These are phyloP conservation scores for Exserohilum rostratum DNA, from an alignment of 2,329 filamentous ascomycete genomes.

Conservation along the genomic window DNA sequence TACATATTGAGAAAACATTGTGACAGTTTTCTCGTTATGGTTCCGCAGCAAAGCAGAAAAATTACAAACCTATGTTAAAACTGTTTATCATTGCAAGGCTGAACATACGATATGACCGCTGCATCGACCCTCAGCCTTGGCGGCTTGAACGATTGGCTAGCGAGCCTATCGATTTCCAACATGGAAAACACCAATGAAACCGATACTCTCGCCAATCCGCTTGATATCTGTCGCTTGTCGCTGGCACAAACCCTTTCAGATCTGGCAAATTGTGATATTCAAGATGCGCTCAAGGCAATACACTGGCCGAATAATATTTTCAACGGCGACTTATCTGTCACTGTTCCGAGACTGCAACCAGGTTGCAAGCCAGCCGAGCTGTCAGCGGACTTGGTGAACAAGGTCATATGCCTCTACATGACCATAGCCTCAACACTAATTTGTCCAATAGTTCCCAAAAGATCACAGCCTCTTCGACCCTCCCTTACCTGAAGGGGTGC, in stretches of 20 bases:
- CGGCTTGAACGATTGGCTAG: background rate
- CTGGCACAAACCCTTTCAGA: slow-evolving; percentile 29
- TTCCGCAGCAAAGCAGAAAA: background rate
- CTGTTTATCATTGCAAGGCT: background rate
- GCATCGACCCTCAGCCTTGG: background rate
- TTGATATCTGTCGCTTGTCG: slow-evolving; percentile 34
- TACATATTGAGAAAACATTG: background rate
- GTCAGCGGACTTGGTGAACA: slow-evolving; percentile 12
- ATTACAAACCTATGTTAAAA: background rate
- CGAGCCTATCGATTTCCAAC: background rate
- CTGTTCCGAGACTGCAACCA: slow-evolving; percentile 35
- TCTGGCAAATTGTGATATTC: slow-evolving; percentile 20
- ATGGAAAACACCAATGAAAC: background rate
- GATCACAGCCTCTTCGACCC: slow-evolving; percentile 69
- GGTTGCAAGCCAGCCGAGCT: slow-evolving; percentile 22
- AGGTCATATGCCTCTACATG: slow-evolving; percentile 22
- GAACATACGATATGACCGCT: background rate
- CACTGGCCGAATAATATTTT: slow-evolving; percentile 41
- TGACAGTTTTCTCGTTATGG: background rate
- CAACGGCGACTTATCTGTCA: slow-evolving; percentile 37
- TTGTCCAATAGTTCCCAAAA: slow-evolving; percentile 63
- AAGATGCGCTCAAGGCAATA: slow-evolving; percentile 32
- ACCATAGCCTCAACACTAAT: background rate
- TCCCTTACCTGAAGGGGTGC: slow-evolving; percentile 65
- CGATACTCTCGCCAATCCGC: slow-evolving; percentile 27